These are phyloP conservation scores for Cotoneaster glaucophyllus DNA, from an alignment of 306 rosid genomes.

Conservation along the genomic window DNA sequence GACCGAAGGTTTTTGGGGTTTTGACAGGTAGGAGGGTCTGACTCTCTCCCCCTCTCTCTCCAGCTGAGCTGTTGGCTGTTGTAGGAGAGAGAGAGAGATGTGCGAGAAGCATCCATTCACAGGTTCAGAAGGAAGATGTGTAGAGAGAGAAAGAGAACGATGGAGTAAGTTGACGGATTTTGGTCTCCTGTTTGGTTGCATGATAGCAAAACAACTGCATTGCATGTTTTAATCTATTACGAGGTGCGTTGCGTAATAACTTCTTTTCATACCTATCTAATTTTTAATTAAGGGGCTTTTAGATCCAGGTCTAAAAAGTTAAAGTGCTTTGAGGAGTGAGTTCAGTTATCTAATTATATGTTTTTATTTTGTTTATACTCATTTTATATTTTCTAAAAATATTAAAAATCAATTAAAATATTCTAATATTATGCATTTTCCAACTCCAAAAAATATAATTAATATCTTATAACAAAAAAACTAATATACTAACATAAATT, in stretches of 20 bases:
- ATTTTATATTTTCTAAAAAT: too few species aligned
- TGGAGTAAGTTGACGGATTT: neutral
- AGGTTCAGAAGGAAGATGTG: neutral
- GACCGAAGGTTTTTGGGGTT: slow-evolving; percentile 24
- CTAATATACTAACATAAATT: too few species aligned
- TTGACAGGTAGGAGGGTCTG: slow-evolving; percentile 17
- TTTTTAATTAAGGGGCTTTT: too few species aligned
- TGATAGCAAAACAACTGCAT: neutral
- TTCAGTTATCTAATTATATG: too few species aligned
- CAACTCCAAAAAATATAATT: too few species aligned
- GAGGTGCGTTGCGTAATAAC: neutral
- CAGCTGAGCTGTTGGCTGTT: neutral
- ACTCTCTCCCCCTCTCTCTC: neutral
- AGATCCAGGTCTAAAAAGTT: too few species aligned
- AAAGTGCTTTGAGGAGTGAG: too few species aligned
- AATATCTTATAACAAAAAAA: too few species aligned
- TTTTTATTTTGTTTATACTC: too few species aligned
- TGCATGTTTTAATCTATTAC: neutral
- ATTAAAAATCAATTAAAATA: too few species aligned
- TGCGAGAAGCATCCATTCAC: neutral
- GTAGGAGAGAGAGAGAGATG: neutral
- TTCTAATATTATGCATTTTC: too few species aligned
- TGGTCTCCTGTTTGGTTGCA: neutral
- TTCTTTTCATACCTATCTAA: fast-evolving
- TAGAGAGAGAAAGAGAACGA: neutral